phyloP scores from a whole-genome alignment of 352 stramenopile species.

The Aphanomyces astaci region DNA sequence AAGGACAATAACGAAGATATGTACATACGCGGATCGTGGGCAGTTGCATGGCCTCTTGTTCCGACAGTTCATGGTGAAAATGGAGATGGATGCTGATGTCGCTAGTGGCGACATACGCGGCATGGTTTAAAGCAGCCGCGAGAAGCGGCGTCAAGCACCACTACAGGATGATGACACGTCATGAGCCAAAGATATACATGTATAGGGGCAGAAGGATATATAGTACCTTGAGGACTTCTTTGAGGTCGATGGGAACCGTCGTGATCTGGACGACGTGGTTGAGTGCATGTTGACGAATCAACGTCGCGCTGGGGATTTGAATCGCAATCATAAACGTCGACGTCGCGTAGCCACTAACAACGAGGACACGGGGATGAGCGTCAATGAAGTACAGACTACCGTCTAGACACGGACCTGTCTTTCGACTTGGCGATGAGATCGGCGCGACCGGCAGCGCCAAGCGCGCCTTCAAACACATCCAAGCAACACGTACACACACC shows the following conservation, averaged over 20 bases:
- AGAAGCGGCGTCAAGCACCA: constrained; percentile 35
- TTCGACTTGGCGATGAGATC: constrained; percentile 38
- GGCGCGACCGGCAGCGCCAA: constrained; percentile 28
- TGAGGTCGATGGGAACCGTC: constrained; percentile 49
- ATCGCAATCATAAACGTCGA: constrained; percentile 69
- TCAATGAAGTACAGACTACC: constrained; percentile 24
- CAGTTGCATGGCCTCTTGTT: constrained; percentile 67
- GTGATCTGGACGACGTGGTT: constrained; percentile 43
- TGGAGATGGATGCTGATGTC: constrained; percentile 62
- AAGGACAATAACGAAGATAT: background rate
- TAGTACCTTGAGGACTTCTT: constrained; percentile 69
- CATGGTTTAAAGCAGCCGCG: constrained; percentile 35
- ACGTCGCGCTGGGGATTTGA: constrained; percentile 65
- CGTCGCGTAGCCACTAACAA: constrained; percentile 48
- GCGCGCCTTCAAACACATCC: constrained; percentile 42
- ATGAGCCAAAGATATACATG: background rate
- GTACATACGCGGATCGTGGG: constrained; percentile 53
- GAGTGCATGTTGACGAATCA: constrained; percentile 71
- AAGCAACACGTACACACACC: constrained; percentile 62
- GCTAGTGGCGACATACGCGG: constrained; percentile 48
- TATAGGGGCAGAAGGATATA: too few relatives aligned
- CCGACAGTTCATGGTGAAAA: constrained; percentile 57
- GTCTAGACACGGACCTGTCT: too few relatives aligned
- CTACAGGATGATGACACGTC: background rate
- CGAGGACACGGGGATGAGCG: background rate